phyloP scores from a whole-genome alignment of 176 grass and related monocot genomes.

The Carex littledalei region DNA sequence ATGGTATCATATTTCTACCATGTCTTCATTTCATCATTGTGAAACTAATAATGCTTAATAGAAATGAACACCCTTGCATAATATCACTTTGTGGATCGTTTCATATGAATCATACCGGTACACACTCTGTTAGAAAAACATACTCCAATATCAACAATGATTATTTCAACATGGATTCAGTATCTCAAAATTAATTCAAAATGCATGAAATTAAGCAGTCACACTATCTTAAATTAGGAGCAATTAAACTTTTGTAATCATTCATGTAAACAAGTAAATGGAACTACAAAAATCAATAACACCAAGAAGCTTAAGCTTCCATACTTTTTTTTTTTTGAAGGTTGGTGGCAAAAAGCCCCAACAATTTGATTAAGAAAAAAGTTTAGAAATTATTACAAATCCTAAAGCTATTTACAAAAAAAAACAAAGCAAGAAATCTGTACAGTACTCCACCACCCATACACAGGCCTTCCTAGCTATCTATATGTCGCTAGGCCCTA shows the following conservation, averaged over 20 bases:
- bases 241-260: background rate
- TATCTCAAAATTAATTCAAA: background rate
- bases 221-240: background rate
- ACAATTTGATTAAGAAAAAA: too few relatives aligned
- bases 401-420: too few relatives aligned
- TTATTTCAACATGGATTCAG: background rate
- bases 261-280: conserved; percentile 1
- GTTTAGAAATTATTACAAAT: too few relatives aligned
- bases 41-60: background rate
- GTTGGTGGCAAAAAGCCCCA: too few relatives aligned
- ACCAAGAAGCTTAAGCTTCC: conserved; percentile 2
- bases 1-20: background rate
- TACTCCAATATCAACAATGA: background rate
- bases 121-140: background rate
- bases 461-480: too few relatives aligned
- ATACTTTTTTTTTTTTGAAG: background rate
- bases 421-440: too few relatives aligned
- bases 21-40: background rate
- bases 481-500: too few relatives aligned
- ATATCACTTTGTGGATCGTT: too few relatives aligned
- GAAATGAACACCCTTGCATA: background rate
- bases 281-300: background rate
- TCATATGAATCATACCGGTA: too few relatives aligned
- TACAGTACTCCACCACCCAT: too few relatives aligned
- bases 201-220: background rate